These are phyloP conservation scores for Pythium aristosporum DNA, from an alignment of 352 stramenopile species.

Conservation along the genomic window DNA sequence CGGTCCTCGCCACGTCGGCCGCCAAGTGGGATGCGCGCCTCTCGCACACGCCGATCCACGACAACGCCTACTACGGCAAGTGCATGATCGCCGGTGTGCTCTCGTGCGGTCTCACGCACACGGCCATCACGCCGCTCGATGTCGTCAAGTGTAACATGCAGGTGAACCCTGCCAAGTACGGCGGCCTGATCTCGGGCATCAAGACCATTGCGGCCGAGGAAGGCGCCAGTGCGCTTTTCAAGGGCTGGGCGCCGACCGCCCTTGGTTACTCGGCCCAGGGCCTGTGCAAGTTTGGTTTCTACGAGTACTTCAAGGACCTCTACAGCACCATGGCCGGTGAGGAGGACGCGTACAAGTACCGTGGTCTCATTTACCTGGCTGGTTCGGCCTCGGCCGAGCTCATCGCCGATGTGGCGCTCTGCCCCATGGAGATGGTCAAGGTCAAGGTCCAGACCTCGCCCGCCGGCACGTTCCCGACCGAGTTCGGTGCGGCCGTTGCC, in stretches of 20 bases:
- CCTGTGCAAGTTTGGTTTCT: conserved; percentile 94
- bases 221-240: conserved; percentile 79
- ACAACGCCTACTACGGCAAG: conserved; percentile 93
- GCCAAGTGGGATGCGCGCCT: conserved; percentile 81
- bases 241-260: conserved; percentile 91
- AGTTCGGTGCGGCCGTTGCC: conserved; percentile 83
- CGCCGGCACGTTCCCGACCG: conserved; percentile 86
- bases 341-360: conserved; percentile 93
- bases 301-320: conserved; percentile 96
- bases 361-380: conserved; percentile 89
- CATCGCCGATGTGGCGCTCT: conserved; percentile 92
- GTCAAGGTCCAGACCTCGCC: conserved; percentile 93
- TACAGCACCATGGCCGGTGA: conserved; percentile 90
- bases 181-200: conserved; percentile 69
- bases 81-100: conserved; percentile 93
- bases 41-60: conserved; percentile 79
- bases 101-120: conserved; percentile 93
- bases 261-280: conserved; percentile 92
- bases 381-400: conserved; percentile 93
- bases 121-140: conserved; percentile 91
- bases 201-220: conserved; percentile 89
- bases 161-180: conserved; percentile 88
- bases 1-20: conserved; percentile 71
- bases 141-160: conserved; percentile 97
- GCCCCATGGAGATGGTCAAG: conserved; percentile 95